Conservation (phyloP, 140 eudicot genomes). For the Stevia rebaudiana region DNA sequence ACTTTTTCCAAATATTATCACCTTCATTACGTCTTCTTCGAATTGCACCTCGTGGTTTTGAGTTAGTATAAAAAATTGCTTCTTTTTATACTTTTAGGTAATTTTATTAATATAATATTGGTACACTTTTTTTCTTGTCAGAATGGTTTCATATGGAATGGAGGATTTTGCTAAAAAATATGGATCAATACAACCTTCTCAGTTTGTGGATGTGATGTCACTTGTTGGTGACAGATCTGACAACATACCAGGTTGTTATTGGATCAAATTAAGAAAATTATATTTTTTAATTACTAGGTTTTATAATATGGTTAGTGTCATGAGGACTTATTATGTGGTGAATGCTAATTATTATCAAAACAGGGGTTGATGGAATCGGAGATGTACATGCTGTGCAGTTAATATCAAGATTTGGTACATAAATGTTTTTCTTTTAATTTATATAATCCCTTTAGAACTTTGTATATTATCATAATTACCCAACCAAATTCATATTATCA, state of each 20-base stretch:
- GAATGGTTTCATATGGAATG: slow-evolving; percentile 95
- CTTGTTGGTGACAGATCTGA: slow-evolving; percentile 96
- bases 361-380: slow-evolving; percentile 94
- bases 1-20: slow-evolving; percentile 91
- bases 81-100: background rate
- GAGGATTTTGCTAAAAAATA: slow-evolving; percentile 90
- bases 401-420: slow-evolving; percentile 74
- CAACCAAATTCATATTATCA: background rate
- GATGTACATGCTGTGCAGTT: slow-evolving; percentile 79
- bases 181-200: slow-evolving; percentile 72
- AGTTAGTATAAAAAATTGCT: slow-evolving; percentile 46
- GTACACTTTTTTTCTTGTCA: slow-evolving; percentile 24
- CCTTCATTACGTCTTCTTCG: slow-evolving; percentile 94
- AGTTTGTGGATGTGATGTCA: slow-evolving; percentile 83
- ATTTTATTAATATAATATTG: background rate
- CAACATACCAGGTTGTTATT: slow-evolving; percentile 79
- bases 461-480: background rate
- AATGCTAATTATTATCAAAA: background rate
- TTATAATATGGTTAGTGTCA: background rate
- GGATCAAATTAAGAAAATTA: background rate
- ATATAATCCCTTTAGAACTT: background rate
- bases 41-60: slow-evolving; percentile 93
- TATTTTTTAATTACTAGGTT: background rate
- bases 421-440: background rate
- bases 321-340: slow-evolving; percentile 2